These are phyloP conservation scores for Nannizzia gypsea DNA, from an alignment of 2,329 filamentous ascomycete genomes.

Conservation along the genomic window DNA sequence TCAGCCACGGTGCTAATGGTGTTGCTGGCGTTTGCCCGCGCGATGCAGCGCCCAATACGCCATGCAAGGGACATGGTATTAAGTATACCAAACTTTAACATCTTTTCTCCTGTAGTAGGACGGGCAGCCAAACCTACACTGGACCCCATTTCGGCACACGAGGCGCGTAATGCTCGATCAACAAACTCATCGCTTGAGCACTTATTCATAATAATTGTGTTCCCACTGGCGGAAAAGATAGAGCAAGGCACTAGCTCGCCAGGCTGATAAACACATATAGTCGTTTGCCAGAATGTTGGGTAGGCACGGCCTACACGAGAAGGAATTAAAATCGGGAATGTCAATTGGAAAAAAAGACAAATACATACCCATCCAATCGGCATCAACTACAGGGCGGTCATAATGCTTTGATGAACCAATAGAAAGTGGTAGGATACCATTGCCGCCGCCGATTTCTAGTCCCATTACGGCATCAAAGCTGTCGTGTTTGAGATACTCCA, in stretches of 20 bases:
- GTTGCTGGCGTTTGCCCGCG: conserved; percentile 39
- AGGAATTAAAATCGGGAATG: conserved; percentile 15
- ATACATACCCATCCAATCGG: conserved; percentile 35
- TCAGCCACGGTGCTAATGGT: conserved; percentile 45
- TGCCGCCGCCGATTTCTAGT: conserved; percentile 56
- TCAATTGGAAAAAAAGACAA: background rate
- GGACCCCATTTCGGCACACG: conserved; percentile 33
- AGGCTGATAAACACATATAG: conserved; percentile 32
- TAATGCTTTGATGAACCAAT: conserved; percentile 44
- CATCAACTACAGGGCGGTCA: conserved; percentile 36
- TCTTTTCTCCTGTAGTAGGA: conserved; percentile 29
- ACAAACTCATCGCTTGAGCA: conserved; percentile 33
- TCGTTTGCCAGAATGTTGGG: conserved; percentile 37
- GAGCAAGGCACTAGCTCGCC: conserved; percentile 33
- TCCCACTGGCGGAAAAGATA: conserved; percentile 37
- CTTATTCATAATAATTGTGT: conserved; percentile 34
- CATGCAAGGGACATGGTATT: conserved; percentile 36
- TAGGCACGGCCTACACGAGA: conserved; percentile 29
- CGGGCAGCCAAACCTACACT: conserved; percentile 32
- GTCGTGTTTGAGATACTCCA: conserved; percentile 37
- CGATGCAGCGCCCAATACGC: conserved; percentile 50
- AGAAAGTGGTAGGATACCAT: conserved; percentile 49
- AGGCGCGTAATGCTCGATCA: conserved; percentile 33
- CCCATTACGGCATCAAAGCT: conserved; percentile 48
- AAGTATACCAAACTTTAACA: conserved; percentile 27